phyloP scores from a whole-genome alignment of 306 rosid genomes.

The Canavalia gladiata region DNA sequence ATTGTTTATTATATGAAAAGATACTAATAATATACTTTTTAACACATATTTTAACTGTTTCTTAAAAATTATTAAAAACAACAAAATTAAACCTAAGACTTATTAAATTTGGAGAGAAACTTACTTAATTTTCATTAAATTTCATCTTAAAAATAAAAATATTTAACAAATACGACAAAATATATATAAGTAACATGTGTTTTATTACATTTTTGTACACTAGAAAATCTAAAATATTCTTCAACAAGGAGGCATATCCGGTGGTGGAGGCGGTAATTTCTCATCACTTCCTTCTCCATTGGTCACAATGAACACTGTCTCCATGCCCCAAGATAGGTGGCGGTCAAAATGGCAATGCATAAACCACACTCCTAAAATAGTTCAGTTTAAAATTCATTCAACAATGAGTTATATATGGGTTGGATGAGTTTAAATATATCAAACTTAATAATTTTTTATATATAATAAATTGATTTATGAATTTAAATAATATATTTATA shows the following conservation, averaged over 20 bases:
- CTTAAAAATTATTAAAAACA: too few species aligned
- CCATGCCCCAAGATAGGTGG: conserved; percentile 51
- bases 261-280: conserved; percentile 57
- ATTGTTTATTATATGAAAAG: too few species aligned
- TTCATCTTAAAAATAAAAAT: too few species aligned
- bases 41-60: too few species aligned
- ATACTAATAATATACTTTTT: too few species aligned
- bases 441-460: background rate
- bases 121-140: too few species aligned
- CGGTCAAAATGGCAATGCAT: conserved; percentile 48
- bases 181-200: too few species aligned
- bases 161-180: too few species aligned
- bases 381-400: background rate
- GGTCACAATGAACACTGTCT: conserved; percentile 42
- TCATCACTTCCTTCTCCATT: conserved; percentile 46
- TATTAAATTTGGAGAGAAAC: too few species aligned
- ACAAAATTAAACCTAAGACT: too few species aligned
- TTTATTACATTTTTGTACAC: background rate
- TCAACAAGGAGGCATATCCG: conserved; percentile 69
- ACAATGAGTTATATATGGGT: background rate
- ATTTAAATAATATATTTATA: too few species aligned
- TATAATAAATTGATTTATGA: background rate
- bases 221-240: background rate
- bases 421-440: too few species aligned
- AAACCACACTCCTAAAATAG: conserved; percentile 65